Evolutionary conservation across 2,329 filamentous ascomycete species (phyloP).

Genomic region (Epichloe sp.): DNA sequence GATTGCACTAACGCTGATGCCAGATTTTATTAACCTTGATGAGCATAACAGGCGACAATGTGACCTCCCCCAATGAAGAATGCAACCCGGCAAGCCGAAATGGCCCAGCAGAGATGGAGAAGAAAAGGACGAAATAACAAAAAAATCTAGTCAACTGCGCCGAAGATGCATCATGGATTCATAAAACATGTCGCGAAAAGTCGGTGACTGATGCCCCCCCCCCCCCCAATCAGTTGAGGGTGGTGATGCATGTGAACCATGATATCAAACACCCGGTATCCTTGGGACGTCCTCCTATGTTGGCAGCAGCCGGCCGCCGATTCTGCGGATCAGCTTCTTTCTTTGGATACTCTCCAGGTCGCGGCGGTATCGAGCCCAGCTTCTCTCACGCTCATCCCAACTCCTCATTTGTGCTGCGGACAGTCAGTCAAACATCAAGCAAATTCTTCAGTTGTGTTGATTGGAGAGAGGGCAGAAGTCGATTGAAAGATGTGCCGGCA

Average conservation of each 20-base stretch:
- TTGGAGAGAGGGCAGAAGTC: neutral
- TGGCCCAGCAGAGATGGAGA: neutral
- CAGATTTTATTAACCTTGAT: neutral
- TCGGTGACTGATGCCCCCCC: neutral
- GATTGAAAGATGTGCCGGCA: constrained; percentile 6
- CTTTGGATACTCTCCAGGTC: constrained; percentile 22
- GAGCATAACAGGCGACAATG: neutral
- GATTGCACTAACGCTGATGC: neutral
- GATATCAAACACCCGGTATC: neutral
- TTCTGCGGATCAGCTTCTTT: constrained; percentile 27
- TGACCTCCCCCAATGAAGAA: neutral
- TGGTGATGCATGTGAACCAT: neutral
- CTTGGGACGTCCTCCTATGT: neutral
- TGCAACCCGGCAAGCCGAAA: neutral
- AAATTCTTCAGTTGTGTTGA: neutral
- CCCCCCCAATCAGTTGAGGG: neutral
- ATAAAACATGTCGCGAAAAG: neutral
- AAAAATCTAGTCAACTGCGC: constrained; percentile 5
- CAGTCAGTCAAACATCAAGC: neutral
- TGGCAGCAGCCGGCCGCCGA: constrained; percentile 20
- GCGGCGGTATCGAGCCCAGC: constrained; percentile 30
- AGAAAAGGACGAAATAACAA: neutral
- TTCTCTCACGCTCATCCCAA: constrained; percentile 36
- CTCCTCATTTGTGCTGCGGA: constrained; percentile 36
- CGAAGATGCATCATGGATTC: constrained; percentile 6